Base-by-base conservation (phyloP, 2,329 filamentous ascomycete genomes). In the Sarocladium kiliense region DNA sequence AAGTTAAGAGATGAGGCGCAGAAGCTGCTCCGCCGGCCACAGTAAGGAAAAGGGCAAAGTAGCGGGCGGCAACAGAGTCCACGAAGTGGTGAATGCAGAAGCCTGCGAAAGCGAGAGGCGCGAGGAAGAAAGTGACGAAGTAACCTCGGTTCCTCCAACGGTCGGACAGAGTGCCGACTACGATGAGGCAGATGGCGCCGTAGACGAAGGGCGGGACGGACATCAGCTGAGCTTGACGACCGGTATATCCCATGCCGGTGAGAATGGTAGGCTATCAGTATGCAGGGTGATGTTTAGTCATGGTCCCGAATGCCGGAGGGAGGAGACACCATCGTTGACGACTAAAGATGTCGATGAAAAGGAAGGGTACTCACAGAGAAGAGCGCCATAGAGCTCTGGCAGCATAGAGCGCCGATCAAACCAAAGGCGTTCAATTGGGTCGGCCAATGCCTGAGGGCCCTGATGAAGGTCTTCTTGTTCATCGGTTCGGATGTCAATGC, bases 351-450 rank as follows among this genome's bases (percentile, higher is more conserved):
- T 0, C 64, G 68, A 56, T 69, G 65, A 36, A 6, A 41, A 18
- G n/a, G 18, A 77, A 50, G 18, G n/a, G 9, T 6, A 41, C 37
- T 7, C 18, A 41, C 37, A 41, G 37, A 7, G 18, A 41, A 41
- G 37, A 41, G 37, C 37, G 74, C 74, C 60, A 76, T 77, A 67
- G 70, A 71, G 59, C 79, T 77, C 1, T 54, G 58, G 14, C 81
- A 70, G 49, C 80, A 74, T n/a, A 79, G 71, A 55, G 69, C 68
- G 55, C 70, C 67, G 0, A 67, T 67, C 25, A 68, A 51, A 7
- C 9, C 37, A 7, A 41, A 11, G 18, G 37, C 37, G 37, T 14
- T n/a, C 12, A 41, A n/a, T n/a, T 41, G 37, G 37, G 37, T 41
- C 9, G 37, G 37, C 37, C 37, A 41, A 18, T 41, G 37, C 37